Evolutionary conservation across 1,284 basidiomycete species (phyloP).

Genomic region (Anthracocystis walkeri): DNA sequence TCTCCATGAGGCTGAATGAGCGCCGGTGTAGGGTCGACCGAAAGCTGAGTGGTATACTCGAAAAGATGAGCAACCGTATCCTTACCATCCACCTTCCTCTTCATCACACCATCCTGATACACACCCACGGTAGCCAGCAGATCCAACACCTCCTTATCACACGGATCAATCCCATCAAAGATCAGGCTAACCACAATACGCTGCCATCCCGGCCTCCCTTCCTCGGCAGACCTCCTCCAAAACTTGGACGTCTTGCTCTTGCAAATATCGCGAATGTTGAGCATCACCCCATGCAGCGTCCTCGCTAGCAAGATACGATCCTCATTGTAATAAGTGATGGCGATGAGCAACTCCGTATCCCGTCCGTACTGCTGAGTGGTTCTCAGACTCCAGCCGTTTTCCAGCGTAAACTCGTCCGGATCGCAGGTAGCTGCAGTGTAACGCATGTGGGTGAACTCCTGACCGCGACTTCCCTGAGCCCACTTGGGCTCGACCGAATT

Average conservation of each 20-base stretch:
- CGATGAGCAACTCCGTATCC: slow-evolving; percentile 89
- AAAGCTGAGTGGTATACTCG: slow-evolving; percentile 75
- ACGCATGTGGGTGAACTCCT: slow-evolving; percentile 93
- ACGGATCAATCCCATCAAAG: slow-evolving; percentile 92
- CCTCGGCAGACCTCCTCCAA: slow-evolving; percentile 77
- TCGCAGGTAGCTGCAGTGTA: slow-evolving; percentile 83
- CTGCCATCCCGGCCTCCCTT: slow-evolving; percentile 83
- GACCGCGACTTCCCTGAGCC: slow-evolving; percentile 64
- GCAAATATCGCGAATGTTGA: slow-evolving; percentile 98
- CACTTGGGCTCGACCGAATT: slow-evolving; percentile 88
- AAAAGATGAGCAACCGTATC: slow-evolving; percentile 87
- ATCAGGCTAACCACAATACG: slow-evolving; percentile 86
- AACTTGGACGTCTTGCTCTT: slow-evolving; percentile 94
- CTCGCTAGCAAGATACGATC: slow-evolving; percentile 83
- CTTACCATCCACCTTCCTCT: slow-evolving; percentile 88
- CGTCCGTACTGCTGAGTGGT: slow-evolving; percentile 84
- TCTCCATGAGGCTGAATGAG: slow-evolving; percentile 88
- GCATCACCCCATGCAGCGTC: slow-evolving; percentile 93
- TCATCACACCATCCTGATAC: slow-evolving; percentile 84
- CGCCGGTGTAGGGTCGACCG: slow-evolving; percentile 87
- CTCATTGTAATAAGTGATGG: slow-evolving; percentile 79
- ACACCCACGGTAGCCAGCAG: slow-evolving; percentile 71
- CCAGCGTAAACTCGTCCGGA: slow-evolving; percentile 83
- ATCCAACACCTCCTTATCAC: slow-evolving; percentile 80
- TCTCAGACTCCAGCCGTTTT: slow-evolving; percentile 83